These are phyloP conservation scores for Verbascum thapsus DNA, from an alignment of 257 asterid species.

Conservation along the genomic window DNA sequence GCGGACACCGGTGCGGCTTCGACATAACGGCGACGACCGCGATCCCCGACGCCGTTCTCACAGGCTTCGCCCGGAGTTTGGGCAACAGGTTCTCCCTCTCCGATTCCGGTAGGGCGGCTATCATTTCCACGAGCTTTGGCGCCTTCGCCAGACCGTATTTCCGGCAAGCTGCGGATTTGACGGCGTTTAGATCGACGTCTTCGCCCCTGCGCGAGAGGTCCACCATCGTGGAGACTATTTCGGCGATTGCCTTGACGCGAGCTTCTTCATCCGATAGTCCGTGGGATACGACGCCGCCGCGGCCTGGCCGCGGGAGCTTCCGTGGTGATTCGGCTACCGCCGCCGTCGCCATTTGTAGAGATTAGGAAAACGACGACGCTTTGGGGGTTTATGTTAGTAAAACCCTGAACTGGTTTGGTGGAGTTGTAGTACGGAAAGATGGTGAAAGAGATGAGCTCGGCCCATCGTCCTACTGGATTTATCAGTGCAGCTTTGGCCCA, in stretches of 20 bases:
- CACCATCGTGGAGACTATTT: constrained; percentile 87
- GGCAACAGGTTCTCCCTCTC: constrained; percentile 88
- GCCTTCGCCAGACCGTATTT: constrained; percentile 91
- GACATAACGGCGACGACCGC: constrained; percentile 99
- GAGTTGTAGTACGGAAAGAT: no score
- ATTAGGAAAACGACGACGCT: not conserved
- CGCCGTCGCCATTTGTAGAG: constrained; percentile 54
- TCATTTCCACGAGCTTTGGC: constrained; percentile 97
- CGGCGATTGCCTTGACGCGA: constrained; percentile 90
- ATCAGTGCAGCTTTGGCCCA: no score
- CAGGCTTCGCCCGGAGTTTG: constrained; percentile 92
- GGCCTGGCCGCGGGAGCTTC: constrained; percentile 92
- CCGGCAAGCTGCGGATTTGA: constrained; percentile 90
- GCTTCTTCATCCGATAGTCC: constrained; percentile 91
- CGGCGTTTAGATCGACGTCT: constrained; percentile 84
- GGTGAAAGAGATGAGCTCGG: no score
- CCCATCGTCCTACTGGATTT: no score
- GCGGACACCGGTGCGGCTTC: constrained; percentile 98
- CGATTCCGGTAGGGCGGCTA: constrained; percentile 90
- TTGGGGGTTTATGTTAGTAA: no score
- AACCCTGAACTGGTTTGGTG: no score
- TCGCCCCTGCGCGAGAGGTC: constrained; percentile 84
- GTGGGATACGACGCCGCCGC: constrained; percentile 84
- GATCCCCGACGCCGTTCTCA: constrained; percentile 96
- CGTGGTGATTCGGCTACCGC: constrained; percentile 62